These are phyloP conservation scores for Petunia hybrid DNA, from an alignment of 305 asterid genomes.

Conservation along the genomic window DNA sequence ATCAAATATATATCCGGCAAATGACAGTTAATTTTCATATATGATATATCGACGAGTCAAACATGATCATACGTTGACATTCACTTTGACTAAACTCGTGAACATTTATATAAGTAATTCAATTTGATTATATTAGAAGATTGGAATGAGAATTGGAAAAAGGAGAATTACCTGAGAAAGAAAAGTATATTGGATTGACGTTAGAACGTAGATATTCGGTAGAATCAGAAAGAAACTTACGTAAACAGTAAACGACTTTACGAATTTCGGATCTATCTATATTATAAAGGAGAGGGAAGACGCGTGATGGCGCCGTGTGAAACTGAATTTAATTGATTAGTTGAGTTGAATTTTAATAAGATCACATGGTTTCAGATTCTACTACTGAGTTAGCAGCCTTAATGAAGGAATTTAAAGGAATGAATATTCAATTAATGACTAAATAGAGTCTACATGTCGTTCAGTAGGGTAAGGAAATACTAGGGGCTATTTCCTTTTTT, in stretches of 20 bases:
- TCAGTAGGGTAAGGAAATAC: neutral
- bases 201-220: neutral
- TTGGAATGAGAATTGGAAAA: neutral
- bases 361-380: neutral
- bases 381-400: neutral
- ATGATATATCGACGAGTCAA: neutral
- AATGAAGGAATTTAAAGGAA: neutral
- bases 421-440: neutral
- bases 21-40: constrained; percentile 10
- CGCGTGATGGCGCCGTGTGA: constrained; percentile 26
- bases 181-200: neutral
- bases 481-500: neutral
- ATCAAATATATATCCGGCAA: constrained; percentile 21
- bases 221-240: constrained; percentile 22
- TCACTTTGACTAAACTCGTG: constrained; percentile 12
- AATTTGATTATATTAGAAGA: neutral
- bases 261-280: constrained; percentile 8
- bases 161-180: constrained; percentile 21
- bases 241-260: constrained; percentile 15
- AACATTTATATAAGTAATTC: neutral
- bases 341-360: neutral
- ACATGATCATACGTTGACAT: neutral
- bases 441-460: neutral
- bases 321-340: neutral
- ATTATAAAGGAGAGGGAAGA: neutral